phyloP scores from a whole-genome alignment of 139 green algal species.

The Asterochloris erici region DNA sequence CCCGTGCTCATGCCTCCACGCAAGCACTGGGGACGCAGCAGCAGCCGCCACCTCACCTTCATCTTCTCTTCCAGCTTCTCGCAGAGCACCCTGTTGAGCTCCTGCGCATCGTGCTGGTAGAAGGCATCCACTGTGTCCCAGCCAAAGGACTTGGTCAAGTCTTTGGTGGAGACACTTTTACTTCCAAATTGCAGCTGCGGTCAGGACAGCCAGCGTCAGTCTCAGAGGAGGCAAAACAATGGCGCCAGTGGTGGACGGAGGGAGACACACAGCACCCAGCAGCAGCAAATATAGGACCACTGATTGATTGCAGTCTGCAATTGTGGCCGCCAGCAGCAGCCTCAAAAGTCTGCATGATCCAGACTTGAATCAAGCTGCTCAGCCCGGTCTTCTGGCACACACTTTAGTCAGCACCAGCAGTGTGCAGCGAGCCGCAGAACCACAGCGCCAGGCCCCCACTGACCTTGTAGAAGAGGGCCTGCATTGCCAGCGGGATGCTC shows the following conservation, averaged over 20 bases:
- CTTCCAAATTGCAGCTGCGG: conserved; percentile 79
- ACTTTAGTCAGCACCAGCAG: too few species aligned
- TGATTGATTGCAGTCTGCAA: too few species aligned
- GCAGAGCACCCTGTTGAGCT: conserved; percentile 94
- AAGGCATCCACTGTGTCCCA: conserved; percentile 93
- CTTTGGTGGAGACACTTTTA: conserved; percentile 82
- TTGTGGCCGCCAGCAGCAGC: too few species aligned
- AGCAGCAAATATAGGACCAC: background rate
- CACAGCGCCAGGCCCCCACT: too few species aligned
- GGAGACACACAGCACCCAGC: background rate
- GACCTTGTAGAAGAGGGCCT: conserved; percentile 94
- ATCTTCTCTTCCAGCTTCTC: conserved; percentile 99
- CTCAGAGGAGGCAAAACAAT: background rate
- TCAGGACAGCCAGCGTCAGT: background rate
- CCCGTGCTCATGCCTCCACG: too few species aligned
- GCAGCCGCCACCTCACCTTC: conserved; percentile 63
- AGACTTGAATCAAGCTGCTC: too few species aligned
- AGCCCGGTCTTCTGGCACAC: too few species aligned
- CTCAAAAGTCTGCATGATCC: too few species aligned
- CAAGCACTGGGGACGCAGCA: background rate
- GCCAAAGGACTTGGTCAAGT: conserved; percentile 95
- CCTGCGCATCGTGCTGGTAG: conserved; percentile 98
- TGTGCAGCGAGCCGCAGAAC: too few species aligned
- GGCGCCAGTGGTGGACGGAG: background rate
- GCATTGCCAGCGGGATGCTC: conserved; percentile 91